phyloP scores from a whole-genome alignment of 2,329 filamentous ascomycete species.

The Penicillium olsonii region DNA sequence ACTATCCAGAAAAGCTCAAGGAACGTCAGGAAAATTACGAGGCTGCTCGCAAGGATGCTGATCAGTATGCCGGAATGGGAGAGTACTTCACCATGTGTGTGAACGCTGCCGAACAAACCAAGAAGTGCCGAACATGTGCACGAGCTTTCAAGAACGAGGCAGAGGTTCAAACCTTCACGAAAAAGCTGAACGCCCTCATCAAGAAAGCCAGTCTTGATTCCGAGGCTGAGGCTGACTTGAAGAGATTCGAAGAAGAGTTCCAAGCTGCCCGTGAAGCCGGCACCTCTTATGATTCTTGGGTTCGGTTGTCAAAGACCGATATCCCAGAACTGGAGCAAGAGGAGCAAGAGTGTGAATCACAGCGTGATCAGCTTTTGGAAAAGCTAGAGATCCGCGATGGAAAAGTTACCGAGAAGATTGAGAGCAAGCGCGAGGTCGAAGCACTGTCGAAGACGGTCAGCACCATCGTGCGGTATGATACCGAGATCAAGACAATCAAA shows the following conservation, averaged over 20 bases:
- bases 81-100: slow-evolving; percentile 72
- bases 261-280: slow-evolving; percentile 63
- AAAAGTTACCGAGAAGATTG: slow-evolving; percentile 61
- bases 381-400: slow-evolving; percentile 69
- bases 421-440: slow-evolving; percentile 72
- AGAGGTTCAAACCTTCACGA: slow-evolving; percentile 64
- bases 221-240: slow-evolving; percentile 60
- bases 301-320: slow-evolving; percentile 66
- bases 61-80: slow-evolving; percentile 66
- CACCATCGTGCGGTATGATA: slow-evolving; percentile 70
- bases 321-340: slow-evolving; percentile 70
- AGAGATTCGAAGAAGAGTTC: slow-evolving; percentile 64
- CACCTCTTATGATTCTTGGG: slow-evolving; percentile 72
- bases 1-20: slow-evolving; percentile 55
- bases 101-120: slow-evolving; percentile 64
- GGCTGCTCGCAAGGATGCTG: slow-evolving; percentile 62
- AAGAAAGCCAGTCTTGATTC: slow-evolving; percentile 56
- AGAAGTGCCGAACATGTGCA: slow-evolving; percentile 75
- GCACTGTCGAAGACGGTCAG: slow-evolving; percentile 73
- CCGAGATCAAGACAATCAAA: slow-evolving; percentile 71
- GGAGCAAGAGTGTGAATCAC: slow-evolving; percentile 60
- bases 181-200: slow-evolving; percentile 63
- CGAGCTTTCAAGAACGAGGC: slow-evolving; percentile 64
- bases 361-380: slow-evolving; percentile 61
- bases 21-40: slow-evolving; percentile 56